A percentile compares a stretch with the other conserved stretches of the same genome.
phyloP scores from a whole-genome alignment of 768 basidiomycete genomes.

The Boletellus sp. region DNA sequence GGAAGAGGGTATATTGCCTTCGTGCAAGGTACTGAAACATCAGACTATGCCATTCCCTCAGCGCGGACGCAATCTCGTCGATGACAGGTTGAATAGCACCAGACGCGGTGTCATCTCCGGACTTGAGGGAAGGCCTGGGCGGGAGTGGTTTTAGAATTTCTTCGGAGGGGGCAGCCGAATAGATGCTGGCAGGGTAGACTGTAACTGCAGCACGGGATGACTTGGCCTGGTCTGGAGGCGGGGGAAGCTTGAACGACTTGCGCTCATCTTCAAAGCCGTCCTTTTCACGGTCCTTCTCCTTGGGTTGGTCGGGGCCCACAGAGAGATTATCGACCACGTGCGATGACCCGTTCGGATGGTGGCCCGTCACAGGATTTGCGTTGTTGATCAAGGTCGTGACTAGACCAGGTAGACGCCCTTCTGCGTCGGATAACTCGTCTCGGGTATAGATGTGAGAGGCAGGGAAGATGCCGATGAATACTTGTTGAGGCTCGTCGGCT shows the following conservation, averaged over 20 bases:
- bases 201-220: constrained; percentile 68
- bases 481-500: constrained; percentile 76
- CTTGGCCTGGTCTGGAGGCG: constrained; percentile 71
- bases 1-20: constrained; percentile 87
- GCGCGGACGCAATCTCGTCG: constrained; percentile 94
- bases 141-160: constrained; percentile 71
- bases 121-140: constrained; percentile 90
- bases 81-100: constrained; percentile 86
- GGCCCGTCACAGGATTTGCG: constrained; percentile 26
- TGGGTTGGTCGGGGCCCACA: constrained; percentile 26
- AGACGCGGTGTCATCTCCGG: constrained; percentile 87
- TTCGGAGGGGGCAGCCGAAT: constrained; percentile 67
- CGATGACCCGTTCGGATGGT: constrained; percentile 33
- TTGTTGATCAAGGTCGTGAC: constrained; percentile 51
- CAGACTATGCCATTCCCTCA: constrained; percentile 92
- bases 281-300: constrained; percentile 54
- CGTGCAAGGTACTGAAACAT: constrained; percentile 89
- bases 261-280: constrained; percentile 60
- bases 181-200: constrained; percentile 72
- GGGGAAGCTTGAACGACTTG: constrained; percentile 69
- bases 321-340: constrained; percentile 46
- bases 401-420: constrained; percentile 77
- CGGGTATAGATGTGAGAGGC: constrained; percentile 84
- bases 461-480: constrained; percentile 93
- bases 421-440: constrained; percentile 83